Evolutionary conservation across 2,329 filamentous ascomycete species (phyloP).

Genomic region (Xylariaceae sp.): DNA sequence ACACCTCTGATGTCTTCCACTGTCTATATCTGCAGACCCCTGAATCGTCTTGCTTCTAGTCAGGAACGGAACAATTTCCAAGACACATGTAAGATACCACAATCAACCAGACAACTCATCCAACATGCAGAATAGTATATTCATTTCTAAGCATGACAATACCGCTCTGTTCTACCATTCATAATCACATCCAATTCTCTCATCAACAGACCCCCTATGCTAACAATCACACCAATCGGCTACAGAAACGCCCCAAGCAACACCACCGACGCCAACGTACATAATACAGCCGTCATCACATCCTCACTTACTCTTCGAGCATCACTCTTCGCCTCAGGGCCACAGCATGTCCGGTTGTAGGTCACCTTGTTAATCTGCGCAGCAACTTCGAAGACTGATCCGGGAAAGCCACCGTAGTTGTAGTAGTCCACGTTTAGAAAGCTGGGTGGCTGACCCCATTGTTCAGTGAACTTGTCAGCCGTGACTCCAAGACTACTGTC

Average conservation of each 20-base stretch:
- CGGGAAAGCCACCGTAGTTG: conserved; percentile 59
- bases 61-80: no score
- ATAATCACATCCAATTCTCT: neutral
- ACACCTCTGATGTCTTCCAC: no score
- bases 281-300: conserved; percentile 7
- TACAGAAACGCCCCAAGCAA: conserved; percentile 22
- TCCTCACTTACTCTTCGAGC: conserved; percentile 4
- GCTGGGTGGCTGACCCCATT: conserved; percentile 67
- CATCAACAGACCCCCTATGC: neutral
- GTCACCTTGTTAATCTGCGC: conserved; percentile 67
- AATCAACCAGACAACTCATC: no score
- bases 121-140: no score
- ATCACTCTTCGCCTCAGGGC: conserved; percentile 29
- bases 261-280: conserved; percentile 14
- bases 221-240: neutral
- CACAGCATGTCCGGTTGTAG: conserved; percentile 57
- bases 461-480: conserved; percentile 54
- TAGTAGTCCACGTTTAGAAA: conserved; percentile 84
- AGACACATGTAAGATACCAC: no score
- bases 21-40: no score
- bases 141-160: neutral
- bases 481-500: conserved; percentile 61
- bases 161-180: neutral
- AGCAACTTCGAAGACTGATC: conserved; percentile 72
- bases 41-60: no score